Percentiles rank a stretch among this genome's conserved stretches.
These are phyloP conservation scores for Suhomyces taliae DNA, from an alignment of 1,139 yeast species.

Conservation along the genomic window DNA sequence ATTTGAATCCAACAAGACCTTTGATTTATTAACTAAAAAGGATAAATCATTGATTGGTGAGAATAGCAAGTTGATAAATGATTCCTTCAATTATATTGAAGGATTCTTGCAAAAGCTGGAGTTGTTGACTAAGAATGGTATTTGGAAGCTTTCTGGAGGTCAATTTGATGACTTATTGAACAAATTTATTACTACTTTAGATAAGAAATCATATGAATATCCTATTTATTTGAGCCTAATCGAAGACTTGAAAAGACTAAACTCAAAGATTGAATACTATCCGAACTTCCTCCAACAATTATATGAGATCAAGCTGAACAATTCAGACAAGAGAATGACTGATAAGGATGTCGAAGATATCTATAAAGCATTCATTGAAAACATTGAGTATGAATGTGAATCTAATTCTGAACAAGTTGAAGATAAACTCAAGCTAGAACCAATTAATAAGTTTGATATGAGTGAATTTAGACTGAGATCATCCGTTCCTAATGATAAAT, in stretches of 20 bases:
- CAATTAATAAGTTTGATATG: constrained; percentile 22
- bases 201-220: constrained; percentile 11
- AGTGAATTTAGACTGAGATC: constrained; percentile 19
- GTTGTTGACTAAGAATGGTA: constrained; percentile 15
- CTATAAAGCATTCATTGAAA: constrained; percentile 22
- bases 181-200: constrained; percentile 10
- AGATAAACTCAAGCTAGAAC: constrained; percentile 1
- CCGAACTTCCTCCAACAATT: constrained; percentile 25
- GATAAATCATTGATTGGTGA: constrained; percentile 17
- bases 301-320: constrained; percentile 16
- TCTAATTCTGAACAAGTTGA: background rate
- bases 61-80: constrained; percentile 15
- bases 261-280: constrained; percentile 21
- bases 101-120: constrained; percentile 15
- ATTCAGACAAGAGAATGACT: constrained; percentile 8
- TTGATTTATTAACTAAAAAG: constrained; percentile 6
- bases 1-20: constrained; percentile 22
- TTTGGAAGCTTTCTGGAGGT: constrained; percentile 14
- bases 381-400: constrained; percentile 16
- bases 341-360: constrained; percentile 18
- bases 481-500: background rate
- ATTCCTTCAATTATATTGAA: constrained; percentile 14
- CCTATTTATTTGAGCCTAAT: constrained; percentile 16
- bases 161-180: constrained; percentile 17
- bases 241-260: constrained; percentile 18